Conservation (phyloP, 148 eudicot genomes). For the Fallopia convolvulus region DNA sequence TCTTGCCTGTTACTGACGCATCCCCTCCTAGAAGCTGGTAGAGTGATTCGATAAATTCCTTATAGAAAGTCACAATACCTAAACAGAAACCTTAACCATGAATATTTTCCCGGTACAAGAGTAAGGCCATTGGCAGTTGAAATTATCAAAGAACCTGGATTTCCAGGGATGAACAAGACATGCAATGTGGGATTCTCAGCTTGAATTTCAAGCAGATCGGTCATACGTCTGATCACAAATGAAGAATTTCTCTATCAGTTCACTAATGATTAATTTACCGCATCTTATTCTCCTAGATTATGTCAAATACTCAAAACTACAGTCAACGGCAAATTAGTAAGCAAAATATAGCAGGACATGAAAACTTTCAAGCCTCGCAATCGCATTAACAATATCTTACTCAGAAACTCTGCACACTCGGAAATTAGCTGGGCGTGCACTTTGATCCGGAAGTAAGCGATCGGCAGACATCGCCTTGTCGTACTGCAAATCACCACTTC, state of each 20-base stretch:
- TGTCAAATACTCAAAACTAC: background rate
- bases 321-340: background rate
- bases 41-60: conserved; percentile 66
- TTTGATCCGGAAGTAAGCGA: background rate
- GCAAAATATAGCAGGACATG: background rate
- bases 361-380: background rate
- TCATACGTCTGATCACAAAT: conserved; percentile 36
- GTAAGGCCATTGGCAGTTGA: background rate
- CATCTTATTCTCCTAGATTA: background rate
- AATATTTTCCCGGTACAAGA: too few relatives aligned
- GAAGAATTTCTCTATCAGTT: background rate
- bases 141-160: conserved; percentile 53
- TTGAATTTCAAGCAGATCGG: conserved; percentile 64
- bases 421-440: conserved; percentile 20
- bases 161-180: conserved; percentile 75
- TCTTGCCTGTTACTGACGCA: conserved; percentile 81
- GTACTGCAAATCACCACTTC: background rate
- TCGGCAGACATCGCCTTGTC: conserved; percentile 1
- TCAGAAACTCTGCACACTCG: conserved; percentile 60
- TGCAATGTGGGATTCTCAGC: conserved; percentile 52
- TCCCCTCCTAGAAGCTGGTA: conserved; percentile 61
- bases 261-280: conserved; percentile 1
- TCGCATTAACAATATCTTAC: conserved; percentile 18
- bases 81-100: background rate
- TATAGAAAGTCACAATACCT: conserved; percentile 74